Percentiles rank a stretch among this genome's conserved stretches.
Evolutionary conservation across 192 early-diverging fungal species (phyloP).

Genomic region (Backusella luteola): DNA sequence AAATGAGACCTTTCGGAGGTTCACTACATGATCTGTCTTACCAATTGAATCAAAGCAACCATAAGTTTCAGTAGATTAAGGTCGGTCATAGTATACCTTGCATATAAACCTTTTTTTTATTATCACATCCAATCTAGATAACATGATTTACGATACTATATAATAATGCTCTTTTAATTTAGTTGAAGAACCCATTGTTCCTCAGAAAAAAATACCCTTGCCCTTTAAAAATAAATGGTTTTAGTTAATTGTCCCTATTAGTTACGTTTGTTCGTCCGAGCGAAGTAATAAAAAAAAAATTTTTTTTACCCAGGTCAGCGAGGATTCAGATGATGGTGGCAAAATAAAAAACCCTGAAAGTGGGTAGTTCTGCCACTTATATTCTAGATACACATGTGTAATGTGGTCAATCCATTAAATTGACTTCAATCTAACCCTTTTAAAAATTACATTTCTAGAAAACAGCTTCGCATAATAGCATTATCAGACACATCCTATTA

Average conservation of each 20-base stretch:
- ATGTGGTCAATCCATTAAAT: background rate
- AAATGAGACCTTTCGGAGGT: slow-evolving; percentile 7
- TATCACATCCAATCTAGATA: background rate
- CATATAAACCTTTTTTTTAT: background rate
- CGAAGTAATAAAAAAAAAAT: background rate
- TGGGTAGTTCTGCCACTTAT: background rate
- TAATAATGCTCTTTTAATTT: background rate
- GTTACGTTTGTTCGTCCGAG: background rate
- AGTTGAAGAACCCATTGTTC: background rate
- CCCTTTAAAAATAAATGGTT: background rate
- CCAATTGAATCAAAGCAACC: background rate
- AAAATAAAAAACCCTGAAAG: background rate
- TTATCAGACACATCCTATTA: background rate
- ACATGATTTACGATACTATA: background rate
- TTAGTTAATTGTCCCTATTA: slow-evolving; percentile 3
- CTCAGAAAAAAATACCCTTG: background rate
- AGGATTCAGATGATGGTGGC: background rate
- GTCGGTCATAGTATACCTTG: background rate
- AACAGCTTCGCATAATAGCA: background rate
- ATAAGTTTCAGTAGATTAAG: background rate
- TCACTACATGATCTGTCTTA: background rate
- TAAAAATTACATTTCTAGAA: background rate
- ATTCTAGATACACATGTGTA: background rate
- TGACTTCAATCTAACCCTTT: background rate
- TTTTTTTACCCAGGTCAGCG: background rate